Conservation (phyloP, 345 rosid genomes). For the Cardamine chenopodiifolia region DNA sequence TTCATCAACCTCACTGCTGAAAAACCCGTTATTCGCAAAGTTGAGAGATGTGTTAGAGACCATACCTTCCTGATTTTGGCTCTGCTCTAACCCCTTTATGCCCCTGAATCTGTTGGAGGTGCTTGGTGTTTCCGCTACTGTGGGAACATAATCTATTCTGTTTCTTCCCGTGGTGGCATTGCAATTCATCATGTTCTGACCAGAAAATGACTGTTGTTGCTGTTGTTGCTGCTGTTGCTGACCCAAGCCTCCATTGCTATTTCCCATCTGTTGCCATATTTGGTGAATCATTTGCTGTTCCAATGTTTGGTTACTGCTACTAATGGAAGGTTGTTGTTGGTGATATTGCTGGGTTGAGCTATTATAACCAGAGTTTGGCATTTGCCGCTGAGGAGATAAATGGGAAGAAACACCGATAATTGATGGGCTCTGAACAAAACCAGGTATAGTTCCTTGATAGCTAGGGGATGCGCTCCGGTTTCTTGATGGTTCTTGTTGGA, state of each 20-base stretch:
- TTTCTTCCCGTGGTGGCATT: conserved; percentile 46
- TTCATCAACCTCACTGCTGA: conserved; percentile 72
- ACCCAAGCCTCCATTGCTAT: conserved; percentile 38
- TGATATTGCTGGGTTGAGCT: conserved; percentile 60
- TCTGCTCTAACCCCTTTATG: conserved; percentile 39
- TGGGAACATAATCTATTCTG: conserved; percentile 41
- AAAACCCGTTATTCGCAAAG: conserved; percentile 62
- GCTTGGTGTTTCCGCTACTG: conserved; percentile 43
- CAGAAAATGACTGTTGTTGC: conserved; percentile 37
- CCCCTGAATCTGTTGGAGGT: conserved; percentile 83
- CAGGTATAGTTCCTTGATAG: conserved; percentile 63
- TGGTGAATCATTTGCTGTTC: conserved; percentile 88
- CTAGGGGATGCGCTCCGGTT: conserved; percentile 66
- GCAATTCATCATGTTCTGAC: conserved; percentile 46
- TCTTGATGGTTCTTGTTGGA: conserved; percentile 66
- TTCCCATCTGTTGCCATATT: conserved; percentile 75
- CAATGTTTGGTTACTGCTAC: conserved; percentile 61
- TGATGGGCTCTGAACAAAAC: conserved; percentile 62
- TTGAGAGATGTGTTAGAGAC: conserved; percentile 67
- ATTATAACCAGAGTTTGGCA: conserved; percentile 47
- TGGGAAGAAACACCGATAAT: conserved; percentile 47
- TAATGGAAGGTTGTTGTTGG: conserved; percentile 48
- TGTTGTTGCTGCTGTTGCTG: conserved; percentile 45
- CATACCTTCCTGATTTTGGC: conserved; percentile 58
- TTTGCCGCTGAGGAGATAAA: conserved; percentile 61